These are phyloP conservation scores for Chrysosporium queenslandicum DNA, from an alignment of 2,329 filamentous ascomycete genomes.

Conservation along the genomic window DNA sequence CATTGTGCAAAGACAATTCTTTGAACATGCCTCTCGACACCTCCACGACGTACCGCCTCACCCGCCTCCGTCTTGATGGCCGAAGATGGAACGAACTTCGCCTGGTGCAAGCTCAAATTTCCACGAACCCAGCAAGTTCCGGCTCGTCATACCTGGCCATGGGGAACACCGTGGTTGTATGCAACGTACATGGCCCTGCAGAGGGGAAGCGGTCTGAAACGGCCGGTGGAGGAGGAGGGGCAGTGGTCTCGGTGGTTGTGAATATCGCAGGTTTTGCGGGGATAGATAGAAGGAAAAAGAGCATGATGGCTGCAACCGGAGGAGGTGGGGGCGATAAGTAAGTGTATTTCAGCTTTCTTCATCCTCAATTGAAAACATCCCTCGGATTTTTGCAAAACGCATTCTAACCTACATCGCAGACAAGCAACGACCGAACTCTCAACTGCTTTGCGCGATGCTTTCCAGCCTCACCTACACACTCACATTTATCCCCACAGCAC, in stretches of 20 bases:
- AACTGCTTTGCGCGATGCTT: slow-evolving; percentile 65
- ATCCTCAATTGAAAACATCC: background rate
- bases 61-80: slow-evolving; percentile 70
- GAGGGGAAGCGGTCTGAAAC: slow-evolving; percentile 52
- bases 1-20: background rate
- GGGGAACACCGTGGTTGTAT: slow-evolving; percentile 96
- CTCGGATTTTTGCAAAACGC: background rate
- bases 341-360: slow-evolving; percentile 26
- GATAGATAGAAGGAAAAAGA: slow-evolving; percentile 64
- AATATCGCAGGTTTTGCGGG: slow-evolving; percentile 79
- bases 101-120: slow-evolving; percentile 76
- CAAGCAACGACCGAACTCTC: slow-evolving; percentile 49
- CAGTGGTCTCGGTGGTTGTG: slow-evolving; percentile 69
- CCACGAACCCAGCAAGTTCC: slow-evolving; percentile 83
- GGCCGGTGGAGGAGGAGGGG: slow-evolving; percentile 42
- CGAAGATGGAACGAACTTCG: slow-evolving; percentile 96
- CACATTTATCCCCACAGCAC: slow-evolving; percentile 81
- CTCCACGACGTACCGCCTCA: slow-evolving; percentile 78
- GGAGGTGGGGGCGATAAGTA: slow-evolving; percentile 67
- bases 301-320: slow-evolving; percentile 35
- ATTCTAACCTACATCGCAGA: slow-evolving; percentile 43
- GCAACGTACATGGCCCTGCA: slow-evolving; percentile 74
- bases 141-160: slow-evolving; percentile 91
- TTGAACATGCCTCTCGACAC: slow-evolving; percentile 79
- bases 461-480: slow-evolving; percentile 68